Conservation (phyloP, 2,329 filamentous ascomycete species). For the Chaetothyriales sp. region DNA sequence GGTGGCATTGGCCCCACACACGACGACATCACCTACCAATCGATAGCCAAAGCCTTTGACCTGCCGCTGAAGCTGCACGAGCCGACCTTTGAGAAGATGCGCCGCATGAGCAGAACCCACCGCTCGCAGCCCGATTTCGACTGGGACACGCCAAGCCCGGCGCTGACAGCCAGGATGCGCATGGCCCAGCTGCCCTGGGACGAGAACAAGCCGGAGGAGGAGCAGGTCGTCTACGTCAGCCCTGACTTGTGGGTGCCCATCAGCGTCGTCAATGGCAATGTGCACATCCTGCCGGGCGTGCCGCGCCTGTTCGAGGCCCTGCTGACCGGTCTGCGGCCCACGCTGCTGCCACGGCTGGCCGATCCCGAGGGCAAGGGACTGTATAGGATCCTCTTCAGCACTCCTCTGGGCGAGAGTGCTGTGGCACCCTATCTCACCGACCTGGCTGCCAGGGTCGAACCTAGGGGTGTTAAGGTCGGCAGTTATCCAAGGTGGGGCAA, state of each 20-base stretch:
- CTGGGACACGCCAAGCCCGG: constrained; percentile 71
- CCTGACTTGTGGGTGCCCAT: constrained; percentile 88
- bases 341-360: constrained; percentile 54
- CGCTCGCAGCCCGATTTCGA: constrained; percentile 61
- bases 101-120: constrained; percentile 59
- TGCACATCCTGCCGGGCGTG: constrained; percentile 85
- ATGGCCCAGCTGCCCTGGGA: constrained; percentile 85
- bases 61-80: constrained; percentile 66
- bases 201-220: constrained; percentile 45
- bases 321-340: constrained; percentile 61
- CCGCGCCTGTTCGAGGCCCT: constrained; percentile 71
- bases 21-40: constrained; percentile 94
- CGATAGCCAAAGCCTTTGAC: constrained; percentile 78
- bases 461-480: constrained; percentile 77
- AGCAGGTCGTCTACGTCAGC: constrained; percentile 65
- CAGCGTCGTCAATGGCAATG: constrained; percentile 75
- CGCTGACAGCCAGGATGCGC: constrained; percentile 65
- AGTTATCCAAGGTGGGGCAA: constrained; percentile 91
- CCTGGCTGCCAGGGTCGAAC: constrained; percentile 58
- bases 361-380: constrained; percentile 75
- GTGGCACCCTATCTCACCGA: constrained; percentile 73
- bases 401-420: constrained; percentile 72
- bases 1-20: constrained; percentile 95
- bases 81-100: constrained; percentile 69
- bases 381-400: constrained; percentile 67